These are phyloP conservation scores for Hypomontagnella monticulosa DNA, from an alignment of 495 filamentous ascomycete species.

Conservation along the genomic window DNA sequence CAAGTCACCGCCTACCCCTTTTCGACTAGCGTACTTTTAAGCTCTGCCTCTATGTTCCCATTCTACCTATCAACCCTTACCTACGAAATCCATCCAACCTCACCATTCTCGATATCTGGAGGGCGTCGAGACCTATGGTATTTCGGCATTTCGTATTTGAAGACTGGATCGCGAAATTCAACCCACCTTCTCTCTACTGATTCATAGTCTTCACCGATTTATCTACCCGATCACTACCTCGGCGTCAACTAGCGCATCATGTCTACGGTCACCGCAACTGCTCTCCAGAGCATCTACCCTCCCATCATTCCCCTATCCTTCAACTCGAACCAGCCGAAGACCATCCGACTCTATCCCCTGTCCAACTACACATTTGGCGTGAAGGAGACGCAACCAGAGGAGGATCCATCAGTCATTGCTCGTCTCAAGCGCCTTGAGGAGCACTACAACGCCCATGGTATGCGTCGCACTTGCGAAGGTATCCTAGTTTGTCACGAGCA, in stretches of 20 bases:
- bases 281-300: conserved; percentile 77
- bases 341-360: conserved; percentile 92
- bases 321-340: conserved; percentile 86
- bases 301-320: conserved; percentile 84
- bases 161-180: neutral
- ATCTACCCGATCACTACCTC: neutral
- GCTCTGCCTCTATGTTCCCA: too few relatives aligned
- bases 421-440: conserved; percentile 92
- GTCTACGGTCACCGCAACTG: conserved; percentile 76
- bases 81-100: too few relatives aligned
- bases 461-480: conserved; percentile 96
- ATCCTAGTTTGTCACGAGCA: conserved; percentile 98
- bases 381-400: conserved; percentile 97
- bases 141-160: neutral
- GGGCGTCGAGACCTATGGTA: too few relatives aligned
- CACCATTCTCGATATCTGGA: too few relatives aligned
- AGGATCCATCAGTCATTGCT: conserved; percentile 93
- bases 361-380: conserved; percentile 99
- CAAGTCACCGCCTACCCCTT: too few relatives aligned
- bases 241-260: conserved; percentile 55
- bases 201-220: neutral
- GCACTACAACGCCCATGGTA: conserved; percentile 90
- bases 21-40: too few relatives aligned
- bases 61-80: too few relatives aligned
- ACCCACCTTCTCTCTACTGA: neutral